phyloP scores from a whole-genome alignment of 2,329 filamentous ascomycete species.

The Aspergillus udagawae region DNA sequence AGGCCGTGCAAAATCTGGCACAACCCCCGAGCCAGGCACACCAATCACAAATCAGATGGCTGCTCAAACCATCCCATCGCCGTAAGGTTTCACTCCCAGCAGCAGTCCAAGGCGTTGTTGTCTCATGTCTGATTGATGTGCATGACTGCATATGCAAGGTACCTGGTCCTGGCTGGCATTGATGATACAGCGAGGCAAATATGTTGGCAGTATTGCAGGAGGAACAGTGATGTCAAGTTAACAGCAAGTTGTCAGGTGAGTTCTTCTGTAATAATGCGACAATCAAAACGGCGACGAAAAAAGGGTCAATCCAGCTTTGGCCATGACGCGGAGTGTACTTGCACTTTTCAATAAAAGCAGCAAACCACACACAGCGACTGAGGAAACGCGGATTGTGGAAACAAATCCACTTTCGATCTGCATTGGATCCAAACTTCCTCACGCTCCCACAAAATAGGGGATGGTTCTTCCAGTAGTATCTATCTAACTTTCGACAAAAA shows the following conservation, averaged over 20 bases:
- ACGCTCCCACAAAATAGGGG: neutral
- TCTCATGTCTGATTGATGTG: slow-evolving; percentile 16
- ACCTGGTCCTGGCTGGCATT: neutral
- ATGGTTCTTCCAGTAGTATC: neutral
- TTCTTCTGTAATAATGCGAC: neutral
- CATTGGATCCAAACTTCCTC: neutral
- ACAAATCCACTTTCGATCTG: neutral
- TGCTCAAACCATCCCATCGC: slow-evolving; percentile 11
- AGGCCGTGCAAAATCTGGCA: slow-evolving; percentile 7
- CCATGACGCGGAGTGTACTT: neutral
- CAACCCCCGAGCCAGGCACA: slow-evolving; percentile 24
- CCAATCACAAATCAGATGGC: slow-evolving; percentile 22
- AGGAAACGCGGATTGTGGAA: neutral
- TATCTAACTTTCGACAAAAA: neutral
- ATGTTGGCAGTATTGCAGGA: neutral
- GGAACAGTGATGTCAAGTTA: neutral
- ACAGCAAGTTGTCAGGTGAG: neutral
- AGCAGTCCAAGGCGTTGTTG: slow-evolving; percentile 3
- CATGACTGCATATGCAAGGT: neutral
- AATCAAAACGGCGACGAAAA: neutral
- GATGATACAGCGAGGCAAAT: neutral
- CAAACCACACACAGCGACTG: neutral
- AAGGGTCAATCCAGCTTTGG: neutral
- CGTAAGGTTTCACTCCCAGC: slow-evolving; percentile 11
- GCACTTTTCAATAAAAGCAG: neutral